A percentile compares a stretch with the other conserved stretches of the same genome.
phyloP scores from a whole-genome alignment of 1,139 yeast species.

The Nakaseomyces uthaithaninus region DNA sequence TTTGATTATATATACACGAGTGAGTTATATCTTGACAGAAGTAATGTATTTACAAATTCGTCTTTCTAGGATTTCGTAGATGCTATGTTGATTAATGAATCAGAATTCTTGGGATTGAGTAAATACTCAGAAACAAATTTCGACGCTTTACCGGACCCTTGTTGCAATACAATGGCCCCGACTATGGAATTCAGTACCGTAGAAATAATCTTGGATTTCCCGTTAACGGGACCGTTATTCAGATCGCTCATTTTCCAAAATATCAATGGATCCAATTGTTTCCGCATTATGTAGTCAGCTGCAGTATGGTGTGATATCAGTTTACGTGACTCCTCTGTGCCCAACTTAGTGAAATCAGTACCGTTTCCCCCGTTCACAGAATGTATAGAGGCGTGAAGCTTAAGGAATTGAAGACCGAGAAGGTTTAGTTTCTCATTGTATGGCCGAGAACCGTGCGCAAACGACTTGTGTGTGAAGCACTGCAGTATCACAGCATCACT shows the following conservation, averaged over 20 bases:
- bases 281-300: conserved; percentile 45
- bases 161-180: conserved; percentile 68
- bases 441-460: conserved; percentile 84
- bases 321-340: conserved; percentile 46
- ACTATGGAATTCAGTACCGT: conserved; percentile 66
- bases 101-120: conserved; percentile 15
- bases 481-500: conserved; percentile 48
- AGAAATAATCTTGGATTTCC: conserved; percentile 54
- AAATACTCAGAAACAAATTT: conserved; percentile 45
- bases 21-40: background rate
- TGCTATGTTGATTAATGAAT: conserved; percentile 23
- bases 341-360: conserved; percentile 56
- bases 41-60: background rate
- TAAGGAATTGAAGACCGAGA: conserved; percentile 68
- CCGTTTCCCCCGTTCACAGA: conserved; percentile 39
- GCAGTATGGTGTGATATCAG: conserved; percentile 44
- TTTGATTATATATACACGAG: background rate
- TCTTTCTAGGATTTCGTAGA: conserved; percentile 8
- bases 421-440: conserved; percentile 77
- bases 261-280: conserved; percentile 46
- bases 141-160: conserved; percentile 56
- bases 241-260: conserved; percentile 66
- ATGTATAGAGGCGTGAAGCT: conserved; percentile 48
- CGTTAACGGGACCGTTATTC: conserved; percentile 44
- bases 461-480: conserved; percentile 83